These are phyloP conservation scores for Xylaria palmicola DNA, from an alignment of 495 filamentous ascomycete species.

Conservation along the genomic window DNA sequence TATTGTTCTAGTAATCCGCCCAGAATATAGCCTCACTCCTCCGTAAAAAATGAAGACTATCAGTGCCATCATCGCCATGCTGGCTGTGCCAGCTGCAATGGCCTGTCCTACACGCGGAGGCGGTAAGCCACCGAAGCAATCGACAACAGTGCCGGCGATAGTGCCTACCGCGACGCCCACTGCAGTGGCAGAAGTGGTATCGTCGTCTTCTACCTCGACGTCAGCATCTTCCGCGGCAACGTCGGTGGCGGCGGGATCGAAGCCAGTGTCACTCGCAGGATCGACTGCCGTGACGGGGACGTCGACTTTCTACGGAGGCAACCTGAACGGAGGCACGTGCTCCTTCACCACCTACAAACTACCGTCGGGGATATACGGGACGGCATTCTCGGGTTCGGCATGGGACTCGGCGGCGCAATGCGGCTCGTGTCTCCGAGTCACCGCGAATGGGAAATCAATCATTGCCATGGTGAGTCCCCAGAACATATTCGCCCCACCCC, in stretches of 20 bases:
- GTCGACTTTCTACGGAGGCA: constrained; percentile 58
- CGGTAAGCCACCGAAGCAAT: not conserved
- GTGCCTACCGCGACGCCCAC: not conserved
- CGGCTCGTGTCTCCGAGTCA: constrained; percentile 58
- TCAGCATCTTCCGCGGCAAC: not conserved
- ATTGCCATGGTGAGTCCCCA: constrained; percentile 56
- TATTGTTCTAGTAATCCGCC: too few species aligned
- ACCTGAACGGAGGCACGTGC: constrained; percentile 57
- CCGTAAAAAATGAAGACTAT: not conserved
- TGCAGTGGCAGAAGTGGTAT: not conserved
- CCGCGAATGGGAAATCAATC: constrained; percentile 54
- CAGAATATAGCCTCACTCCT: not conserved
- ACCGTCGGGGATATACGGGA: constrained; percentile 53
- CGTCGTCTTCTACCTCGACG: not conserved
- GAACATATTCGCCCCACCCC: not conserved
- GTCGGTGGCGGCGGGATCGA: too few species aligned
- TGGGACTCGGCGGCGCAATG: constrained; percentile 56
- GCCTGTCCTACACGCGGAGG: constrained; percentile 2
- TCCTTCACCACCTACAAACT: constrained; percentile 59
- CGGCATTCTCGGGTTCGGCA: constrained; percentile 49
- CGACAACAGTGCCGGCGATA: not conserved
- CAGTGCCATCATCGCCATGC: not conserved
- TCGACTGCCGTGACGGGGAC: constrained; percentile 29
- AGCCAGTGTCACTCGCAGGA: not conserved
- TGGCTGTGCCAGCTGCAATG: constrained; percentile 6